Percentiles rank a stretch among this genome's conserved stretches.
Conservation (phyloP, 2,329 filamentous ascomycete genomes). For the Botrytis pseudocinerea region DNA sequence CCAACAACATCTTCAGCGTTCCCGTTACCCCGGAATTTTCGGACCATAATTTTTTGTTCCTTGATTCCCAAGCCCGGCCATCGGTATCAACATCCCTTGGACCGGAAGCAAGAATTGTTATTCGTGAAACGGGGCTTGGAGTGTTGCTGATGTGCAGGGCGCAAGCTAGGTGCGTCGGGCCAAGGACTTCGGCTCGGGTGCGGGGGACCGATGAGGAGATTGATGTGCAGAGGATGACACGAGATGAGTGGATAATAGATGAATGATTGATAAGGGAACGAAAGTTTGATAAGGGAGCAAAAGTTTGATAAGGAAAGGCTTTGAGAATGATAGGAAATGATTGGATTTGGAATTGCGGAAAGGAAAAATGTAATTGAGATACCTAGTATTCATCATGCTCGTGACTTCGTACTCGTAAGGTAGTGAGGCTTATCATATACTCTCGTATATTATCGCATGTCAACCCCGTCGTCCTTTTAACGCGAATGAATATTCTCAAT, state of each 20-base stretch:
- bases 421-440: not conserved
- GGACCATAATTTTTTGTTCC: not conserved
- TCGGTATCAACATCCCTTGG: not conserved
- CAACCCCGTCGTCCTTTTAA: not conserved
- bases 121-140: not conserved
- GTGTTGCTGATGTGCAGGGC: not conserved
- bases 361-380: not conserved
- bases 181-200: not conserved
- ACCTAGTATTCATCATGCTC: not conserved
- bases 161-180: not conserved
- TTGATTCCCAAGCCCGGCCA: not conserved
- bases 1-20: not conserved
- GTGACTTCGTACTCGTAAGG: not conserved
- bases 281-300: not conserved
- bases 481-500: not conserved
- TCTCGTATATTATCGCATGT: not conserved
- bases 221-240: constrained; percentile 1
- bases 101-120: not conserved
- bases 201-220: not conserved
- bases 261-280: not conserved
- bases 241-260: not conserved
- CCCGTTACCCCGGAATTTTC: not conserved
- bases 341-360: not conserved
- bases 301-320: not conserved
- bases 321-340: not conserved